Base-by-base conservation (phyloP, 2,329 filamentous ascomycete species). In the Colletotrichum melonis region DNA sequence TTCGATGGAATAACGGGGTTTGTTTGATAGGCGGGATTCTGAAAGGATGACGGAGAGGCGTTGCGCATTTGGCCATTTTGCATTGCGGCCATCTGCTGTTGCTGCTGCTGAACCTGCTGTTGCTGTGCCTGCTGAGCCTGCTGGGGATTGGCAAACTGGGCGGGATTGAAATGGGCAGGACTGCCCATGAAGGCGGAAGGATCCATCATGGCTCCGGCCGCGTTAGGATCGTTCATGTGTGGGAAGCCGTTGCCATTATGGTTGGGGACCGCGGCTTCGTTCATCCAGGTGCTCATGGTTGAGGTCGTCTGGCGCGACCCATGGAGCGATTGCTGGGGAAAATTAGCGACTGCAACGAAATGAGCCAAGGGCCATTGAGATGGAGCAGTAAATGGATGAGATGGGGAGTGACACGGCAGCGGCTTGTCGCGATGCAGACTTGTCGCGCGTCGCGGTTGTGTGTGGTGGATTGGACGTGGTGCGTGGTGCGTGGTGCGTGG, bases 1-100 rank as follows among this genome's bases (percentile, higher is more conserved):
- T 98, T 99, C 26, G 95, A 96, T 72, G 96, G 96, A 77, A 98
- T 92, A 79, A 97, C 92, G 60, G 93, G 89, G 84, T 94, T 96
- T 77, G 94, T 94, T 81, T 95, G 93, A 86, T 96, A 97, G 79
- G 91, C 90, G 74, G 93, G 90, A 79, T 93, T 94, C 79, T 93
- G 90, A 82, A 94, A 96, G 72, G 91, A 91, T 30, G 70, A 73
- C 57, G 94, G 93, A 67, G 94, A 95, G 74, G 91, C 92, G 83
- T 95, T 95, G 88, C 94, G 94, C 87, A 94, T 92, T 79, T 88
- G 91, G 84, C 94, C 93, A 86, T 96, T 97, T 82, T 94, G 94
- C 90, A 96, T 93, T 80, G 83, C 86, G 74, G 86, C 83, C 84
- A 90, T 87, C 81, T 89, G 88, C 74, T 84, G 83, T 72, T 83